phyloP scores from a whole-genome alignment of 2,329 filamentous ascomycete species.

The Aspergillus pseudoglaucus region DNA sequence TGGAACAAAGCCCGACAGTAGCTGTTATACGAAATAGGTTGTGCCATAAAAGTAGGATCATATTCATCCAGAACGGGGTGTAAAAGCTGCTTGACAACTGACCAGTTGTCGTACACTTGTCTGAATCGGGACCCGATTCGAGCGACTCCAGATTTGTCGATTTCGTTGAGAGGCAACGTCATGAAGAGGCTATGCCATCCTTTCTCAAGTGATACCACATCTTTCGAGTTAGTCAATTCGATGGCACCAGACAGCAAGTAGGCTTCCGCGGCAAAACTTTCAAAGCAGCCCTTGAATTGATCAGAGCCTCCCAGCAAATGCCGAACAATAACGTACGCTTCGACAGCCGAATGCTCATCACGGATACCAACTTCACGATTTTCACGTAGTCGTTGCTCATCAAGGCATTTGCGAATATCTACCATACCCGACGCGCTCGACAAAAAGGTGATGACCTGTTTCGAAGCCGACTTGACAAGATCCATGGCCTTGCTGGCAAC shows the following conservation, averaged over 20 bases:
- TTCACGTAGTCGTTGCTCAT: slow-evolving; percentile 36
- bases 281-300: slow-evolving; percentile 32
- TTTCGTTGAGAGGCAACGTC: slow-evolving; percentile 47
- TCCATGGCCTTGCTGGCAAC: slow-evolving; percentile 18
- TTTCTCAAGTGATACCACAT: slow-evolving; percentile 29
- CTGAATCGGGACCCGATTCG: slow-evolving; percentile 35
- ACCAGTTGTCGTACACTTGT: slow-evolving; percentile 45
- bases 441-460: slow-evolving; percentile 29
- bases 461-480: slow-evolving; percentile 29
- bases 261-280: slow-evolving; percentile 36
- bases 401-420: slow-evolving; percentile 39
- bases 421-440: slow-evolving; percentile 27
- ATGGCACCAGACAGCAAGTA: slow-evolving; percentile 29
- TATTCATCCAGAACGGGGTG: slow-evolving; percentile 44
- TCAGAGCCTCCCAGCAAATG: slow-evolving; percentile 34
- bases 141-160: slow-evolving; percentile 46
- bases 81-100: slow-evolving; percentile 40
- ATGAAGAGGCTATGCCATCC: slow-evolving; percentile 44
- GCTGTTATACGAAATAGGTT: slow-evolving; percentile 45
- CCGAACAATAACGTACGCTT: slow-evolving; percentile 43
- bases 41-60: slow-evolving; percentile 31
- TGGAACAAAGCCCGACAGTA: slow-evolving; percentile 49
- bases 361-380: slow-evolving; percentile 45
- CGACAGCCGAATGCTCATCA: slow-evolving; percentile 37
- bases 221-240: slow-evolving; percentile 27